A percentile compares a stretch with the other conserved stretches of the same genome.
Conservation (phyloP, 2,329 filamentous ascomycete species). For the Calonectria fujianensis region DNA sequence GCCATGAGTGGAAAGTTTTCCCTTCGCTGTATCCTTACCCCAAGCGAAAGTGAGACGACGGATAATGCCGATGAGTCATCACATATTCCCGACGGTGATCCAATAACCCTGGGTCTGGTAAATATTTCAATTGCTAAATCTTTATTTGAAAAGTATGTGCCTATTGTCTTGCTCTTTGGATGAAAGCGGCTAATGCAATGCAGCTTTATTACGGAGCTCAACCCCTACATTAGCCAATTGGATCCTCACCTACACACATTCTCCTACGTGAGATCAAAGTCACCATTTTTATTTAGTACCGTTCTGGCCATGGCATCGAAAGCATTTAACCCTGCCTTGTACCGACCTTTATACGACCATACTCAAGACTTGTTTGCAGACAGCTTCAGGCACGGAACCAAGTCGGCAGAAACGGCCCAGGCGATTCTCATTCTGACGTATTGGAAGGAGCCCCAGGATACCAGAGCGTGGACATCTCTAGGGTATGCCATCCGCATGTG, state of each 20-base stretch:
- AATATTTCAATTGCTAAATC: constrained; percentile 35
- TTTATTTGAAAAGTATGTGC: constrained; percentile 32
- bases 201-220: constrained; percentile 62
- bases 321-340: constrained; percentile 59
- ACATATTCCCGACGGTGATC: constrained; percentile 26
- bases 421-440: constrained; percentile 63
- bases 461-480: constrained; percentile 62
- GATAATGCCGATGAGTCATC: background rate
- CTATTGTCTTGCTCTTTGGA: too few species aligned
- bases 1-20: constrained; percentile 60
- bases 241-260: constrained; percentile 63
- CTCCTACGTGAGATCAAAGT: constrained; percentile 58
- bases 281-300: constrained; percentile 60
- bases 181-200: background rate
- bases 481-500: constrained; percentile 64
- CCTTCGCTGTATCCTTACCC: constrained; percentile 57
- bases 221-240: constrained; percentile 64
- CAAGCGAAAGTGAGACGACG: constrained; percentile 30
- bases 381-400: constrained; percentile 57
- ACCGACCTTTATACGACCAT: constrained; percentile 45
- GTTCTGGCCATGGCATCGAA: constrained; percentile 61
- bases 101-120: constrained; percentile 32
- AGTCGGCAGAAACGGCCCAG: constrained; percentile 63
- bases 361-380: constrained; percentile 56
- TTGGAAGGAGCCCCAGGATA: constrained; percentile 65